Percentiles rank a stretch among this genome's conserved stretches.
Conservation (phyloP, 768 basidiomycete genomes). For the Crepidotus variabilis region DNA sequence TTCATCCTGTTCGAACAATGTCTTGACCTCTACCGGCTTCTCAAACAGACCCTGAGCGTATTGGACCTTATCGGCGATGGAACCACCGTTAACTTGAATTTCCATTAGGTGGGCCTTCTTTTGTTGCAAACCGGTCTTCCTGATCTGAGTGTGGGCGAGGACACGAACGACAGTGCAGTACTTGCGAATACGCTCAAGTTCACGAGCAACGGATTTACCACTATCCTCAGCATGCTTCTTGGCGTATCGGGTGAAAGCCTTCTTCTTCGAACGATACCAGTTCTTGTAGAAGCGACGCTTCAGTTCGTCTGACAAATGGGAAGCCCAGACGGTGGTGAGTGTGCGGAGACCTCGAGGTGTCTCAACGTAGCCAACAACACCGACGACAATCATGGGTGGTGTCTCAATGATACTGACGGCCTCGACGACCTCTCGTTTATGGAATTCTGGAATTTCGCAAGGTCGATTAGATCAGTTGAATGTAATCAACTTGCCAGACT, state of each 20-base stretch:
- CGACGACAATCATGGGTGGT: conserved; percentile 93
- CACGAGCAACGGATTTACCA: conserved; percentile 88
- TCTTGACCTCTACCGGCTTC: conserved; percentile 84
- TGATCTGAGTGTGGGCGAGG: conserved; percentile 97
- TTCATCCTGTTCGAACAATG: conserved; percentile 96
- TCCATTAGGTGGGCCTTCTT: conserved; percentile 99
- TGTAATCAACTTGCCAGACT: conserved; percentile 30
- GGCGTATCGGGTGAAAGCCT: conserved; percentile 99
- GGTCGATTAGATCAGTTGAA: background rate
- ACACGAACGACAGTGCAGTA: conserved; percentile 99
- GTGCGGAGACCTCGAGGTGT: conserved; percentile 98
- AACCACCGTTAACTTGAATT: conserved; percentile 98
- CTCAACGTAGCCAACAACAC: conserved; percentile 99
- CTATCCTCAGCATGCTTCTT: conserved; percentile 97
- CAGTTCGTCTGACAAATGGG: conserved; percentile 95
- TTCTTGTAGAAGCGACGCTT: conserved; percentile 99
- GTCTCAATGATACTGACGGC: conserved; percentile 95
- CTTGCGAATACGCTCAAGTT: conserved; percentile 99
- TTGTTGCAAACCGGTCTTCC: conserved; percentile 95
- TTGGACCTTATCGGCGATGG: conserved; percentile 94
- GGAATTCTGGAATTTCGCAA: conserved; percentile 74
- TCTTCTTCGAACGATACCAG: conserved; percentile 99
- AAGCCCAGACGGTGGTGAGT: conserved; percentile 98
- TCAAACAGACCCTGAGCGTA: conserved; percentile 93
- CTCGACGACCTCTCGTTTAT: conserved; percentile 99